Evolutionary conservation across 177 flowering plant genomes (phyloP), one percentile per base, ranked within the genome.

Genomic region (Vitis hybrid): DNA sequence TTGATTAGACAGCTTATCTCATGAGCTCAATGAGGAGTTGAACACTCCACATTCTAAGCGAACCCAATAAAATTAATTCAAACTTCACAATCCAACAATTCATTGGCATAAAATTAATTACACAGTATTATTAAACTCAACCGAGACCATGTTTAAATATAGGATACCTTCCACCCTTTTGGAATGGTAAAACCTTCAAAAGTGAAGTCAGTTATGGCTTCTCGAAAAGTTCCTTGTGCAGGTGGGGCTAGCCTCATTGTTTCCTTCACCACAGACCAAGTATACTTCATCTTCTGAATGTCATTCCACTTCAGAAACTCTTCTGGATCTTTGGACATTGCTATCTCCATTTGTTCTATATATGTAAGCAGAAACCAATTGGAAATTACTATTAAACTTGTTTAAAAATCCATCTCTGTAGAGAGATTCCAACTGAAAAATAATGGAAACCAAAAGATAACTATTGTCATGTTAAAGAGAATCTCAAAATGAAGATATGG

Each of bases 161-260:
- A 23, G 26, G 30, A 48, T 52, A 65, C 67, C 67, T 65, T 65
- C 67, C 67, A 65, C 5, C 67, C 67, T 11, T 65, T 65, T 3
- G 67, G 67, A 23, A 64, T 64, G 11, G 66, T 45, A 64, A 45
- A 49, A 2, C 66, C 66, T 10, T 23, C 55, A 19, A 12, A 65
- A 12, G 55, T 65, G 0, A 65, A 65, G 57, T 65, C 67, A 3
- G 34, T 52, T 2, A 51, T 51, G 56, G 56, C 67, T 45, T 65
- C 67, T 23, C 67, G 51, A 12, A 65, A 65, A 52, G 56, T 40
- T 21, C 67, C 67, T 4, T 52, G 30, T 12, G 55, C 56, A 10
- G 67, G 67, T 50, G 67, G 67, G 1, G 56, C 32, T 2, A 65
- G 67, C 55, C 67, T 65, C 67, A 65, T 65, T 10, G 14, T 34